phyloP scores from a whole-genome alignment of 257 asterid species.

The Paulownia fortunei region DNA sequence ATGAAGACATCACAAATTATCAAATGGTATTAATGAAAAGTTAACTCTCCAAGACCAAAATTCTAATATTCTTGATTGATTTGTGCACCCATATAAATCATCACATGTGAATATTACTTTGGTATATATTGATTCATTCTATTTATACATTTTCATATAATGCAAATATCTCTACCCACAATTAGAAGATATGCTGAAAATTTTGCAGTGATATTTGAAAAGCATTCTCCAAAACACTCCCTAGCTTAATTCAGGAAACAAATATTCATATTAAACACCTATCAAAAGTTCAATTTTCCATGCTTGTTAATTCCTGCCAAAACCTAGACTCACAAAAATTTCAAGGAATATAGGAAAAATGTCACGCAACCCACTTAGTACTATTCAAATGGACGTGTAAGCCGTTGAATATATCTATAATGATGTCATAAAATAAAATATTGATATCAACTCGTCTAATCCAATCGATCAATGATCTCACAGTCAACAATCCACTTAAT shows the following conservation, averaged over 20 bases:
- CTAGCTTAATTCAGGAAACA: not conserved
- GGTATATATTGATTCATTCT: not conserved
- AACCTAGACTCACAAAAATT: not conserved
- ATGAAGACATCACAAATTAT: no score
- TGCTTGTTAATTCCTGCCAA: not conserved
- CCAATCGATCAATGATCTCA: not conserved
- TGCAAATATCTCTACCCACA: conserved; percentile 10
- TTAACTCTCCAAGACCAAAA: no score
- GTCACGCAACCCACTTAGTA: no score
- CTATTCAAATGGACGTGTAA: no score
- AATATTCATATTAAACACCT: not conserved
- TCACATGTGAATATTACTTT: not conserved
- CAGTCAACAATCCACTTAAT: not conserved
- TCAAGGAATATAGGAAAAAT: no score
- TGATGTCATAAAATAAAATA: not conserved
- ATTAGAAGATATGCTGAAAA: not conserved
- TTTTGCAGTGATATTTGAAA: not conserved
- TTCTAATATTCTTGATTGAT: not conserved
- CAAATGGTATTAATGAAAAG: no score
- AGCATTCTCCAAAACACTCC: not conserved
- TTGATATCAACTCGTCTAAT: not conserved
- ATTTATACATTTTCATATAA: not conserved
- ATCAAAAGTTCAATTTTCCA: not conserved
- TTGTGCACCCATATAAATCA: not conserved
- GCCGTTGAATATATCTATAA: not conserved